Evolutionary conservation across 345 rosid species (phyloP).

Genomic region (Hirschfeldia incana): DNA sequence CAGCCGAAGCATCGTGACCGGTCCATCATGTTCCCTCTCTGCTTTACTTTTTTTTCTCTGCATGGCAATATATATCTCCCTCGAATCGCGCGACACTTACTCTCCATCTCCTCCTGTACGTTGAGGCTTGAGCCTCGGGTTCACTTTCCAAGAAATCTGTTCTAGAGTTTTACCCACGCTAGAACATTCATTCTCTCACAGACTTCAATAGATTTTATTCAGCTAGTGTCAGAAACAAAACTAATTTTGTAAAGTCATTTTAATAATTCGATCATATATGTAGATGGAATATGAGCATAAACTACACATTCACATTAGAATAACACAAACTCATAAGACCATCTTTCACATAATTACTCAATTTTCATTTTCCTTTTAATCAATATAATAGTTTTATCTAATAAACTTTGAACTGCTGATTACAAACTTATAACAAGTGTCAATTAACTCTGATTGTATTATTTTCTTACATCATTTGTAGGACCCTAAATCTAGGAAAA

Average conservation of each 20-base stretch:
- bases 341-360: no score
- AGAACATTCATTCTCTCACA: background rate
- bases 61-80: constrained; percentile 50
- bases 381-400: no score
- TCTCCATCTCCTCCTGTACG: background rate
- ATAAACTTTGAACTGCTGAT: background rate
- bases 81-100: background rate
- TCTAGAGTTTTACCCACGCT: background rate
- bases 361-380: no score
- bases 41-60: constrained; percentile 35
- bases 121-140: background rate
- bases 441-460: background rate
- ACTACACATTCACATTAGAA: background rate
- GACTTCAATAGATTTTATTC: background rate
- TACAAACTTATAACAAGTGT: background rate
- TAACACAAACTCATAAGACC: background rate
- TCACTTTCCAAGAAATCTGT: background rate
- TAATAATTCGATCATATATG: background rate
- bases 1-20: constrained; percentile 56
- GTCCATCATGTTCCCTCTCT: constrained; percentile 45
- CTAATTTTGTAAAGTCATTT: background rate
- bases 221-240: background rate
- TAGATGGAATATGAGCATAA: background rate
- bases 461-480: background rate
- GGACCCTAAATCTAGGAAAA: background rate